Evolutionary conservation across 495 filamentous ascomycete genomes (phyloP).

Genomic region (Penicillium tannophilum): DNA sequence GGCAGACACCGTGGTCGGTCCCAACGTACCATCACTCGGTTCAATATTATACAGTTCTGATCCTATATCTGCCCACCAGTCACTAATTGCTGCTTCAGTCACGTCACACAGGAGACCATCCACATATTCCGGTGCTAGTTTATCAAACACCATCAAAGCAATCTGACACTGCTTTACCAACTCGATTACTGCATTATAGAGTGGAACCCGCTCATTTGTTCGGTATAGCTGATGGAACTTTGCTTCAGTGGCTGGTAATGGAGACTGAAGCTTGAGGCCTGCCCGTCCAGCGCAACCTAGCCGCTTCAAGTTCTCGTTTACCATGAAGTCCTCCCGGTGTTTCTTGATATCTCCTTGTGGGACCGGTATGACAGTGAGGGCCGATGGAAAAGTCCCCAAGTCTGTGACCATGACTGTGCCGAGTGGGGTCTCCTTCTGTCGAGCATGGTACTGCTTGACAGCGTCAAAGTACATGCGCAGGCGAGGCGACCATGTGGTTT

Average conservation of each 20-base stretch:
- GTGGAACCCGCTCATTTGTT: conserved; percentile 75
- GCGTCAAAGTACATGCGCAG: conserved; percentile 84
- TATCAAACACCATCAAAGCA: conserved; percentile 85
- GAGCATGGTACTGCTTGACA: conserved; percentile 79
- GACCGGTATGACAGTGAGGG: conserved; percentile 83
- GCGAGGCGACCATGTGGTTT: conserved; percentile 75
- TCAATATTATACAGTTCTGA: conserved; percentile 88
- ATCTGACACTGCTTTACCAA: conserved; percentile 91
- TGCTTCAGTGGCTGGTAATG: conserved; percentile 77
- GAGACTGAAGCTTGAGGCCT: conserved; percentile 74
- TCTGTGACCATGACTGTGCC: conserved; percentile 94
- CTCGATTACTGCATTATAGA: conserved; percentile 79
- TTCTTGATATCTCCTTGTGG: conserved; percentile 83
- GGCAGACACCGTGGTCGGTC: conserved; percentile 89
- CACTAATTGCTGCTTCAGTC: conserved; percentile 84
- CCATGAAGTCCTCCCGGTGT: conserved; percentile 83
- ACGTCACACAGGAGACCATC: conserved; percentile 92
- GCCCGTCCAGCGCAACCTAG: conserved; percentile 89
- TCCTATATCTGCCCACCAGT: conserved; percentile 97
- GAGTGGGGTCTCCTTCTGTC: conserved; percentile 75
- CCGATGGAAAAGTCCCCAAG: conserved; percentile 84
- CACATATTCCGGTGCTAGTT: conserved; percentile 82
- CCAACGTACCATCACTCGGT: conserved; percentile 87
- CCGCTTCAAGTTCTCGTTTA: conserved; percentile 93
- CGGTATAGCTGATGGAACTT: conserved; percentile 93